Percentiles rank a stretch among this genome's conserved stretches.
Conservation (phyloP, 2,329 filamentous ascomycete genomes). For the Pestalotiopsis sp. region DNA sequence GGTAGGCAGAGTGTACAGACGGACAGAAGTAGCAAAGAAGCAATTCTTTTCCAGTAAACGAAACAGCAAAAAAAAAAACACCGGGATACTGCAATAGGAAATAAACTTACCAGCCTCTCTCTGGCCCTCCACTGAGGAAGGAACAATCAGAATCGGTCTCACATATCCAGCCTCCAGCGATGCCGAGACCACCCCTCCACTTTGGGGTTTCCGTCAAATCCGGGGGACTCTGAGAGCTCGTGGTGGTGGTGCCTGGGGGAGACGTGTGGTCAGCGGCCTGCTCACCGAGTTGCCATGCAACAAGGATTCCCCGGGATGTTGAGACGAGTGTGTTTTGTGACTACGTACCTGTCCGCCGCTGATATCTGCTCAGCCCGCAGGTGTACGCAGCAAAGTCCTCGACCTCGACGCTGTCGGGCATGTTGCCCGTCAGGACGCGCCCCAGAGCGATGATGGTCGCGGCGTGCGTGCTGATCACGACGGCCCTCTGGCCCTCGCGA, state of each 20-base stretch:
- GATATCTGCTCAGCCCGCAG: slow-evolving; percentile 74
- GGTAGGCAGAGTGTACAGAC: not conserved
- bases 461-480: slow-evolving; percentile 87
- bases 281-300: not conserved
- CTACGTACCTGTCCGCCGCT: slow-evolving; percentile 26
- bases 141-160: slow-evolving; percentile 81
- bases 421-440: slow-evolving; percentile 74
- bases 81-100: not conserved
- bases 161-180: slow-evolving; percentile 80
- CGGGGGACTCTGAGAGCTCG: slow-evolving; percentile 33
- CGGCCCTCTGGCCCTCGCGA: slow-evolving; percentile 64
- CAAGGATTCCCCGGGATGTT: slow-evolving; percentile 1
- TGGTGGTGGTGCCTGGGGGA: slow-evolving; percentile 24
- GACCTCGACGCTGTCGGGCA: slow-evolving; percentile 70
- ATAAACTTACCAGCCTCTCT: slow-evolving; percentile 78
- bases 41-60: not conserved
- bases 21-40: not conserved
- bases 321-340: not conserved
- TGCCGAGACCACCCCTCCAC: slow-evolving; percentile 64
- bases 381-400: slow-evolving; percentile 89
- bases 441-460: slow-evolving; percentile 87
- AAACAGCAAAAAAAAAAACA: not conserved
- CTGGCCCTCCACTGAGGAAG: slow-evolving; percentile 78
- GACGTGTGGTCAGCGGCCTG: slow-evolving; percentile 26
- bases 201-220: not conserved